phyloP scores from a whole-genome alignment of 2,329 filamentous ascomycete genomes.

The Boeremia exigua region DNA sequence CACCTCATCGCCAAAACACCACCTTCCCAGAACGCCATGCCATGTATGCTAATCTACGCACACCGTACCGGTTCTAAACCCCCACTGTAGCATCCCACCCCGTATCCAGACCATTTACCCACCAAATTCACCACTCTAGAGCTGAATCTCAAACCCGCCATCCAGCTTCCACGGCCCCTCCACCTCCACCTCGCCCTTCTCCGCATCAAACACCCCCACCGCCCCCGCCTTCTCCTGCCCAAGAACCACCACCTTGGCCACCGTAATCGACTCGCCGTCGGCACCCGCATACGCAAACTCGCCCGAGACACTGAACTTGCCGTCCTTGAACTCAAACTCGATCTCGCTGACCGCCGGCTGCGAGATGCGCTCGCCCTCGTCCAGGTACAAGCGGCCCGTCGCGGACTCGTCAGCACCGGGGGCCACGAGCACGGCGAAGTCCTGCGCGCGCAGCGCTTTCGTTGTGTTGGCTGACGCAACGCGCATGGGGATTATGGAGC shows the following conservation, averaged over 20 bases:
- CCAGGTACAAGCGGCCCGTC: constrained; percentile 72
- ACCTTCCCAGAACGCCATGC: neutral
- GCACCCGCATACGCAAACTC: constrained; percentile 57
- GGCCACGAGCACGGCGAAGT: constrained; percentile 75
- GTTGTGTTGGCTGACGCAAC: constrained; percentile 64
- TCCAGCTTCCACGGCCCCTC: constrained; percentile 39
- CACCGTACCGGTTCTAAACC: neutral
- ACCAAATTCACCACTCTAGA: too few relatives aligned
- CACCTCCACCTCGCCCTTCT: constrained; percentile 24
- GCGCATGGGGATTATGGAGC: constrained; percentile 69
- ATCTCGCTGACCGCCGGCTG: constrained; percentile 65
- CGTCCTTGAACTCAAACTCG: constrained; percentile 63
- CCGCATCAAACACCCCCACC: constrained; percentile 24
- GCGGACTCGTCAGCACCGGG: constrained; percentile 68
- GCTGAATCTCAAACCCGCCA: constrained; percentile 26
- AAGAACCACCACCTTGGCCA: constrained; percentile 36
- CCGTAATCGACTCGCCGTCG: constrained; percentile 30
- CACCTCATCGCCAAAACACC: too few relatives aligned
- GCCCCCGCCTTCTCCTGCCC: constrained; percentile 29
- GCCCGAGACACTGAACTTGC: constrained; percentile 59
- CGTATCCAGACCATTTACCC: too few relatives aligned
- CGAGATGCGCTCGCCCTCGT: constrained; percentile 74
- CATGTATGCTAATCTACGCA: neutral
- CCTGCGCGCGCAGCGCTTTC: constrained; percentile 66
- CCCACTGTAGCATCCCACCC: too few relatives aligned